Conservation (phyloP, 257 asterid species). For the Primulina eburnea region DNA sequence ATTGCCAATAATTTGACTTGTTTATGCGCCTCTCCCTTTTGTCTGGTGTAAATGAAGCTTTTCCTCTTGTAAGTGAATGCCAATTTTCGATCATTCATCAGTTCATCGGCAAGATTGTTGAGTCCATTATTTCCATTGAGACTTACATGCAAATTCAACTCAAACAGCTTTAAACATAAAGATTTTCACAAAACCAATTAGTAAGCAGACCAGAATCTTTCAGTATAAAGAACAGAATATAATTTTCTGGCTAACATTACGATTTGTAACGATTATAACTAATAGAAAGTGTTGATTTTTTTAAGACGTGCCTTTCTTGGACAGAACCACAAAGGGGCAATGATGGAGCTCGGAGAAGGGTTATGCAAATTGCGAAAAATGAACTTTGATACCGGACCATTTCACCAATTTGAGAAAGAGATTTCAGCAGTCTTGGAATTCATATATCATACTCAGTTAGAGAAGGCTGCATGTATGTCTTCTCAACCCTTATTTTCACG, state of each 20-base stretch:
- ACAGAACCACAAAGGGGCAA: slow-evolving; percentile 88
- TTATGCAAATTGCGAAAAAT: slow-evolving; percentile 74
- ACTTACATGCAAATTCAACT: no score
- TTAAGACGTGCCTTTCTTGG: not conserved
- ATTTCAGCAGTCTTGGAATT: slow-evolving; percentile 69
- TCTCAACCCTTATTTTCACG: not conserved
- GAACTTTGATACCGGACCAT: slow-evolving; percentile 72
- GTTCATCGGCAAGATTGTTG: not conserved
- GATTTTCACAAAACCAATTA: no score
- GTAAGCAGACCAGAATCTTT: not conserved
- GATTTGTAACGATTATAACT: no score
- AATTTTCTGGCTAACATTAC: not conserved
- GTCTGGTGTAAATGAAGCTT: no score
- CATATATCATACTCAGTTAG: slow-evolving; percentile 73
- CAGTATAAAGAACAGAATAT: not conserved
- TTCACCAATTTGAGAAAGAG: slow-evolving; percentile 62
- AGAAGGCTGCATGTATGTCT: slow-evolving; percentile 69
- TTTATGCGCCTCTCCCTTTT: no score
- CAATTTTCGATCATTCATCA: no score
- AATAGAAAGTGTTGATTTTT: not conserved
- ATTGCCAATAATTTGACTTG: no score
- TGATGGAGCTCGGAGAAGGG: slow-evolving; percentile 97
- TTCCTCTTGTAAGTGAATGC: no score
- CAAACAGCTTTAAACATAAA: no score
- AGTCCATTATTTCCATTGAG: not conserved